Conservation (phyloP, 352 stramenopile species). For the Blastocystis sp. region DNA sequence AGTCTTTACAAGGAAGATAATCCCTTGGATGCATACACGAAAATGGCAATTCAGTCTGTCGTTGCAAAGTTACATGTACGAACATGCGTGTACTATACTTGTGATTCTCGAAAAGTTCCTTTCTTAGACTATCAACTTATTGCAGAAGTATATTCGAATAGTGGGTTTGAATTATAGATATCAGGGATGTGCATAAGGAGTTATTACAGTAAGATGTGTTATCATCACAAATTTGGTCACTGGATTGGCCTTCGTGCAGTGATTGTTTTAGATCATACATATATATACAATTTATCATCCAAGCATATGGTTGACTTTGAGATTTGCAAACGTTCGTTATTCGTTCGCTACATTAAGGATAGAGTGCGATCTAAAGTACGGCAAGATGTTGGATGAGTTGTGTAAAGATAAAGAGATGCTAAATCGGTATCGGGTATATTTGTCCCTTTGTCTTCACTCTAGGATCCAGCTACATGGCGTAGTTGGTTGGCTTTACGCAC, state of each 20-base stretch:
- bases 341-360: not conserved
- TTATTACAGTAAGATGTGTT: conserved; percentile 49
- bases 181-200: conserved; percentile 52
- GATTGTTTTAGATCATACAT: conserved; percentile 43
- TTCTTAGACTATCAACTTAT: conserved; percentile 51
- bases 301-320: conserved; percentile 59
- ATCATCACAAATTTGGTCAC: conserved; percentile 50
- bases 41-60: not conserved
- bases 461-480: conserved; percentile 14
- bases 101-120: conserved; percentile 13
- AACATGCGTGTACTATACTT: conserved; percentile 18
- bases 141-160: conserved; percentile 4
- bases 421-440: not conserved
- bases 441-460: not conserved
- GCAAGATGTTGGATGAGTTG: not conserved
- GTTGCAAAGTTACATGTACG: conserved; percentile 14
- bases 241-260: conserved; percentile 60
- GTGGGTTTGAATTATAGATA: not conserved
- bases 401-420: conserved; percentile 16
- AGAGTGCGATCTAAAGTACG: conserved; percentile 43
- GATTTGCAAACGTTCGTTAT: not conserved
- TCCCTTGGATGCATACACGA: conserved; percentile 55
- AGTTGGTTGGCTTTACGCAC: conserved; percentile 12
- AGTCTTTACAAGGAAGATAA: conserved; percentile 30
- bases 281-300: conserved; percentile 51